A percentile compares a stretch with the other conserved stretches of the same genome.
phyloP scores from a whole-genome alignment of 192 early-diverging fungal genomes.

The Backusella luteola region DNA sequence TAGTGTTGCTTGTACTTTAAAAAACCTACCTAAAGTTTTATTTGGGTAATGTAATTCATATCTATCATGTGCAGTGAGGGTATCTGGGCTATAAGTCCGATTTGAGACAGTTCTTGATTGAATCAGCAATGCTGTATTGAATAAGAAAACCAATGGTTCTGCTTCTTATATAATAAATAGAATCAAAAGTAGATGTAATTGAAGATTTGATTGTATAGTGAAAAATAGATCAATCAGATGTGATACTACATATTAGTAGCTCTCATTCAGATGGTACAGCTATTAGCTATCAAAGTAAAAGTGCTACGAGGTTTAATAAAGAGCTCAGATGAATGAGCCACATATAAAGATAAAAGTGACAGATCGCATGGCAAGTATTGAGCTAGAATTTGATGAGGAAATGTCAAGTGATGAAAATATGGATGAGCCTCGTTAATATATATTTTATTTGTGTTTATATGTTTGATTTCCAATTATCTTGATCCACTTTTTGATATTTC shows the following conservation, averaged over 20 bases:
- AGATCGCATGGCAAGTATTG: too few species aligned
- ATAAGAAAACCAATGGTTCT: slow-evolving; percentile 77
- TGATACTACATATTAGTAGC: slow-evolving; percentile 67
- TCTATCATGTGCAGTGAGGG: too few species aligned
- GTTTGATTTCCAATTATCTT: too few species aligned
- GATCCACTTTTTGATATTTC: background rate
- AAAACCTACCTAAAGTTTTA: slow-evolving; percentile 49
- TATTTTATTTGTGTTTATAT: too few species aligned
- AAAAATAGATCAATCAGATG: slow-evolving; percentile 47
- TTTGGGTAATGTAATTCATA: slow-evolving; percentile 46
- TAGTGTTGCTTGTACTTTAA: background rate
- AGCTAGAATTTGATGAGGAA: background rate
- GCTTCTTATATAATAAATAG: slow-evolving; percentile 60
- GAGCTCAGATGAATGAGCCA: slow-evolving; percentile 41
- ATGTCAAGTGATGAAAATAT: background rate
- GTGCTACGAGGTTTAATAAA: slow-evolving; percentile 68
- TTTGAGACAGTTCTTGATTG: slow-evolving; percentile 52
- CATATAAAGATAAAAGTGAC: background rate
- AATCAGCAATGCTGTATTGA: slow-evolving; percentile 74
- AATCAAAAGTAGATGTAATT: slow-evolving; percentile 69
- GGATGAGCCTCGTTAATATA: too few species aligned
- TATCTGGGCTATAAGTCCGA: too few species aligned
- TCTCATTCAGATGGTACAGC: slow-evolving; percentile 63
- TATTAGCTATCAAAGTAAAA: slow-evolving; percentile 68
- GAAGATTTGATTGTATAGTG: slow-evolving; percentile 71